Evolutionary conservation across 2,329 filamentous ascomycete genomes (phyloP).

Genomic region (Fusarium sp.): DNA sequence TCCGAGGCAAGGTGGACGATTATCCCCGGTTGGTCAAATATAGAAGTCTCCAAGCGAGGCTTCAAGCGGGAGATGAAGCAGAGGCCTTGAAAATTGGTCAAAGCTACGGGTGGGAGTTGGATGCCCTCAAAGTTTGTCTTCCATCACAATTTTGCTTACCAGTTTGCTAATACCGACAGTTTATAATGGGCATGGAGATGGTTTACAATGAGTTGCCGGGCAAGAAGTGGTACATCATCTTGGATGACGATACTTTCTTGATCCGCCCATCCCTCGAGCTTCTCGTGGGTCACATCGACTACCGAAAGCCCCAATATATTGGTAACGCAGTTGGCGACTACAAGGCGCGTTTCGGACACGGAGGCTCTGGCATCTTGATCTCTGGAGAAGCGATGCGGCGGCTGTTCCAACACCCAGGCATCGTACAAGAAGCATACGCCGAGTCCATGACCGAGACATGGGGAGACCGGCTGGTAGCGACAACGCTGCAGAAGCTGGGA

Average conservation of each 20-base stretch:
- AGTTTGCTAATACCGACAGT: conserved; percentile 52
- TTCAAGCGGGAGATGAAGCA: conserved; percentile 53
- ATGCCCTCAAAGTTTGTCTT: conserved; percentile 60
- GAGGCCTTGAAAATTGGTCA: conserved; percentile 53
- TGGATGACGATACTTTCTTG: conserved; percentile 69
- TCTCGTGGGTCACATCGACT: conserved; percentile 62
- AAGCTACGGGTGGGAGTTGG: conserved; percentile 60
- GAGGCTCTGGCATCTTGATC: conserved; percentile 64
- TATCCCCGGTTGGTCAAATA: conserved; percentile 57
- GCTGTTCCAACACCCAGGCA: conserved; percentile 57
- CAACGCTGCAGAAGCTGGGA: conserved; percentile 63
- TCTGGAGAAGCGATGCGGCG: conserved; percentile 62
- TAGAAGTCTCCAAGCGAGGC: conserved; percentile 51
- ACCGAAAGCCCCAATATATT: conserved; percentile 60
- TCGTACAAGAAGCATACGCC: conserved; percentile 58
- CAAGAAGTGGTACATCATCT: conserved; percentile 69
- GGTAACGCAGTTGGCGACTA: conserved; percentile 69
- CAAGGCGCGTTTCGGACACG: conserved; percentile 66
- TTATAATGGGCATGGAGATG: conserved; percentile 65
- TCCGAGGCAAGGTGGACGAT: conserved; percentile 42
- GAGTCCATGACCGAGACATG: conserved; percentile 63
- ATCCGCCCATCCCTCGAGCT: conserved; percentile 60
- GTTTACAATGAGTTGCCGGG: conserved; percentile 60
- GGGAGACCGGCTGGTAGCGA: conserved; percentile 66
- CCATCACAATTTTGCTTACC: background rate